Base-by-base conservation (phyloP, 1,284 basidiomycete species). In the Athelia sp. region DNA sequence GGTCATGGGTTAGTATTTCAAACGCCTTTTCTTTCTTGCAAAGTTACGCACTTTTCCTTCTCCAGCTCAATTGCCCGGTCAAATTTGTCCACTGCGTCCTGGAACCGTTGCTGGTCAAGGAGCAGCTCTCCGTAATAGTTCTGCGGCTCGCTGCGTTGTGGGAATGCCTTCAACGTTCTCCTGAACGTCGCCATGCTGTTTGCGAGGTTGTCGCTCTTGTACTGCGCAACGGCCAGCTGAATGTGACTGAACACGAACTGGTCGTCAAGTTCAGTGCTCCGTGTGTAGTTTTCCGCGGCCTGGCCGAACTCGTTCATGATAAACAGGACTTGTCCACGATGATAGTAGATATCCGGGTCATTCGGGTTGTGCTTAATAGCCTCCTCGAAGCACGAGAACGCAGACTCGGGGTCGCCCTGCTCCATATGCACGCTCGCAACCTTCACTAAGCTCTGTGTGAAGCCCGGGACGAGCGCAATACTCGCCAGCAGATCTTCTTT, bases 391-490 rank as follows among this genome's bases (percentile, higher is more conserved):
- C 91, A 93, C 56, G 86, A 80, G 69, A 98, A 94, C 1, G 95
- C 90, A 55, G 82, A 82, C 22, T 79, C 73, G 15, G 88, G 78
- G 56, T 93, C 81, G 51, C 84, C 86, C 57, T 97, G 86, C 67
- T 99, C 97, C 95, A 99, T 98, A 70, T 97, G 81, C 43, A 99
- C 95, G 59, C 88, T 93, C 8, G 97, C 97, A 59, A 99, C 88
- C 79, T 99, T 99, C 58, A 99, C 95, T 74, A 93, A 85, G 56
- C 84, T 89, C 71, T 98, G 96, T 0, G 93, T 92, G 58, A 90
- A 84, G 15, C 76, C 72, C 1, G 93, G 91, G 35, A 79, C 69
- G 22, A 97, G 71, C 52, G 80, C 72, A 48, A 97, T 77, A 50
- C 88, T 88, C 59, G 85, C 81, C 54, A 90, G 79, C 40, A 99